Conservation (phyloP, 2,329 filamentous ascomycete species). For the Xylaria sp. region DNA sequence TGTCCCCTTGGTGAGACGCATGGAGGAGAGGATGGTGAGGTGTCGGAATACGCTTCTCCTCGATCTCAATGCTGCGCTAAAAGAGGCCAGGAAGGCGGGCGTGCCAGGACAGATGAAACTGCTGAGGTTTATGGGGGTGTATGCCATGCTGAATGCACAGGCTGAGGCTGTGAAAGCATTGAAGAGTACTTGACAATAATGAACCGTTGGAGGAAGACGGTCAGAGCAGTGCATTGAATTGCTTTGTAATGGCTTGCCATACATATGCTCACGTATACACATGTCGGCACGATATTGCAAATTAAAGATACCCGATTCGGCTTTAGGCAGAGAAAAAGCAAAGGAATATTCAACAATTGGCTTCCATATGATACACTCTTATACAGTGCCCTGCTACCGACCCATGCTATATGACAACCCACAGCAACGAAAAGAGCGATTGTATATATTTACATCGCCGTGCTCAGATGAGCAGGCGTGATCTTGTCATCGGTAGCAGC, state of each 20-base stretch:
- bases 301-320: slow-evolving; percentile 22
- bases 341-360: not conserved
- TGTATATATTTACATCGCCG: slow-evolving; percentile 61
- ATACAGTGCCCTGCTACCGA: slow-evolving; percentile 33
- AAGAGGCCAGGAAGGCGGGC: slow-evolving; percentile 56
- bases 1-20: slow-evolving; percentile 61
- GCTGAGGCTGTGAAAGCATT: slow-evolving; percentile 62
- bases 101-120: slow-evolving; percentile 56
- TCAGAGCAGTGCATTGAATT: not conserved
- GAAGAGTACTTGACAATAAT: slow-evolving; percentile 49
- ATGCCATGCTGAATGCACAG: slow-evolving; percentile 63
- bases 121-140: slow-evolving; percentile 63
- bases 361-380: slow-evolving; percentile 37
- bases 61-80: slow-evolving; percentile 62
- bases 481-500: slow-evolving; percentile 68
- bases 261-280: not conserved
- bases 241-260: not conserved
- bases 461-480: slow-evolving; percentile 61
- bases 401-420: slow-evolving; percentile 35
- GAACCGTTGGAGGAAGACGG: not conserved
- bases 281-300: not conserved
- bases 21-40: slow-evolving; percentile 61
- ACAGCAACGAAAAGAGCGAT: slow-evolving; percentile 19
- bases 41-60: slow-evolving; percentile 67
- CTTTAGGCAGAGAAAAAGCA: not conserved